Evolutionary conservation across 345 rosid genomes (phyloP), one percentile per base, ranked within the genome.

Genomic region (Excoecaria cochinchinensis): DNA sequence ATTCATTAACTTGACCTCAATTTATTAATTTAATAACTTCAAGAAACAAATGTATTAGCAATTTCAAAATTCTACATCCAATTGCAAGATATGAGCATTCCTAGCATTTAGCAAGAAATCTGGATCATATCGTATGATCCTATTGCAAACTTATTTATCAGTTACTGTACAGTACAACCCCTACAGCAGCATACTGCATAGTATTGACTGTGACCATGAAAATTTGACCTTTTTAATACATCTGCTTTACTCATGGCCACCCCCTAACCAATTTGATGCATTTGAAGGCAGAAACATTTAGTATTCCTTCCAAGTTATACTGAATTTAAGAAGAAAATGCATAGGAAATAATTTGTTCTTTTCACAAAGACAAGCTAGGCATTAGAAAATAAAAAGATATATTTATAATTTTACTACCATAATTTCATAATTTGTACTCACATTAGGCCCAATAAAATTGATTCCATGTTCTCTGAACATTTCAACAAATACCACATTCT

Each of bases 361-460:
- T 51, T 9, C 39, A 2, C 8, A 47, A n/a, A n/a, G 25, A 44
- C 59, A 17, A 64, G 12, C 62, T 16, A 31, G 24, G 67, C 55
- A 58, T 10, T 16, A 12, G 16, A 19, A 31, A 60, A 70, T 55
- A 21, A 76, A 42, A 16, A 9, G 7, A 25, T 3, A 10, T 14
- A 22, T 70, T 5, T 55, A 31, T 55, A 3, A 48, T 17, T 40
- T 64, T 66, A 72, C 47, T 56, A 60, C 3, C 4, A 10, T 31
- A 40, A 47, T 24, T 71, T 52, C 42, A 42, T 44, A 48, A 64
- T 17, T 38, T 62, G 67, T 47, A 79, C 96, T 88, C 76, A 95
- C 98, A 82, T 95, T 90, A 17, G 99, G 99, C 25, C 99, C 99
- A 84, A 95, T 95, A 81, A 95, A 95, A 66, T 95, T 95, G 82